Conservation (phyloP, 2,329 filamentous ascomycete genomes). For the Apiospora koreana region DNA sequence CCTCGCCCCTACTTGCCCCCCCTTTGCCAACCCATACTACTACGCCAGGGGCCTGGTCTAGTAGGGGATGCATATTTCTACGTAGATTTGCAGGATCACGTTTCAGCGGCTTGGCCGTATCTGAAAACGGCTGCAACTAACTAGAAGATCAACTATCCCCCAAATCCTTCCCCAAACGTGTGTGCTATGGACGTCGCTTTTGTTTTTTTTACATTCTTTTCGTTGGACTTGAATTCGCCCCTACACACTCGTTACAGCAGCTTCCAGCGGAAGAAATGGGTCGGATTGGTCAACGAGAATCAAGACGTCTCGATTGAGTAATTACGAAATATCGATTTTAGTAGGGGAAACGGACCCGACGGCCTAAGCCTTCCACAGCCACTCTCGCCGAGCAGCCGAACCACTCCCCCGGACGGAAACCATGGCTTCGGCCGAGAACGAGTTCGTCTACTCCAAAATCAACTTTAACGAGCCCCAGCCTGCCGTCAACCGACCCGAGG, state of each 20-base stretch:
- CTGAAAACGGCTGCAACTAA: background rate
- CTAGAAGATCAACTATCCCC: background rate
- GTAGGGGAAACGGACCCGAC: background rate
- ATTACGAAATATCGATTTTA: background rate
- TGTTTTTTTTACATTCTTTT: background rate
- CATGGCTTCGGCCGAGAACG: constrained; percentile 2
- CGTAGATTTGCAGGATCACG: constrained; percentile 2
- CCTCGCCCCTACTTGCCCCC: background rate
- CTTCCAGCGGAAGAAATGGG: background rate
- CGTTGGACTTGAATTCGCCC: background rate
- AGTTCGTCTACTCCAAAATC: background rate
- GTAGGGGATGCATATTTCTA: background rate
- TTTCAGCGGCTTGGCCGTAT: background rate
- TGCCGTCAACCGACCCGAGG: background rate
- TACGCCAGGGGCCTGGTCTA: background rate
- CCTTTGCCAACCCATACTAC: background rate
- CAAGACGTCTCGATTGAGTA: background rate
- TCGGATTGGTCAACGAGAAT: background rate
- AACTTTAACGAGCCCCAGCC: constrained; percentile 1
- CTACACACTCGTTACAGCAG: background rate
- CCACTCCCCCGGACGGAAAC: background rate
- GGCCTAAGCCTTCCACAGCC: background rate
- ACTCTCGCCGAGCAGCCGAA: background rate
- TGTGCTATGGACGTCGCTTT: background rate
- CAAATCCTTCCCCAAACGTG: background rate